A percentile compares a stretch with the other conserved stretches of the same genome.
phyloP scores from a whole-genome alignment of 805 yeast genomes.

The Kluyveromyces wickerhamii region DNA sequence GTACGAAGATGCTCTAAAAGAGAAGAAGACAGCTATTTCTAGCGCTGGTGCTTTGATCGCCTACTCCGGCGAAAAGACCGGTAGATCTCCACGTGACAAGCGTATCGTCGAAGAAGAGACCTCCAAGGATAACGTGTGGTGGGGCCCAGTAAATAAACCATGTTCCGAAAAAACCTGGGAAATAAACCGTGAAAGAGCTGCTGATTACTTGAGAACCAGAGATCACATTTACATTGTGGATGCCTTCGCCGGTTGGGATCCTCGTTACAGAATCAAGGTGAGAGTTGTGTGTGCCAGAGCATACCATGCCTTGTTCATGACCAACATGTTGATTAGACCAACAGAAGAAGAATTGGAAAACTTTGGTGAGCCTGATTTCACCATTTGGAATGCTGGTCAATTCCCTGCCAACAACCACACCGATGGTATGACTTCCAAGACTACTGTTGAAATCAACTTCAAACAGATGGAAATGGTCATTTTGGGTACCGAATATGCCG shows the following conservation, averaged over 20 bases:
- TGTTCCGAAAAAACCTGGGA: slow-evolving; percentile 92
- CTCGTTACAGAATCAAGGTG: slow-evolving; percentile 91
- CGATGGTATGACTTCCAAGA: slow-evolving; percentile 93
- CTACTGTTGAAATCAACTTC: slow-evolving; percentile 94
- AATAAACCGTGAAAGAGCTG: slow-evolving; percentile 91
- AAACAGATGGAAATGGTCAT: slow-evolving; percentile 98
- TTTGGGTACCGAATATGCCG: slow-evolving; percentile 97
- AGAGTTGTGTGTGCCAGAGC: slow-evolving; percentile 97
- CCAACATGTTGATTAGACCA: slow-evolving; percentile 95
- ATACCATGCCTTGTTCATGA: slow-evolving; percentile 96
- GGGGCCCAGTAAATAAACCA: slow-evolving; percentile 98
- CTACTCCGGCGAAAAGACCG: slow-evolving; percentile 91
- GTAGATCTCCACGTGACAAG: slow-evolving; percentile 97
- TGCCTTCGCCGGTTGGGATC: slow-evolving; percentile 99
- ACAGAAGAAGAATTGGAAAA: slow-evolving; percentile 77
- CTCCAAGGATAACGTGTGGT: slow-evolving; percentile 82
- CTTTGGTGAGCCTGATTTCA: slow-evolving; percentile 97
- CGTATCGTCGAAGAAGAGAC: slow-evolving; percentile 93
- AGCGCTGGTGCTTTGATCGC: slow-evolving; percentile 95
- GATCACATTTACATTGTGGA: slow-evolving; percentile 90
- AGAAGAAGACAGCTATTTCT: slow-evolving; percentile 83
- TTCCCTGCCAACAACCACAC: slow-evolving; percentile 97
- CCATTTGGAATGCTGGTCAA: slow-evolving; percentile 97
- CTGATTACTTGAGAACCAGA: slow-evolving; percentile 93
- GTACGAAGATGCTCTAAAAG: slow-evolving; percentile 90